Percentiles rank a stretch among this genome's conserved stretches.
Evolutionary conservation across 78 protist genomes (phyloP).

Genomic region (Pigoraptor vietnamica): DNA sequence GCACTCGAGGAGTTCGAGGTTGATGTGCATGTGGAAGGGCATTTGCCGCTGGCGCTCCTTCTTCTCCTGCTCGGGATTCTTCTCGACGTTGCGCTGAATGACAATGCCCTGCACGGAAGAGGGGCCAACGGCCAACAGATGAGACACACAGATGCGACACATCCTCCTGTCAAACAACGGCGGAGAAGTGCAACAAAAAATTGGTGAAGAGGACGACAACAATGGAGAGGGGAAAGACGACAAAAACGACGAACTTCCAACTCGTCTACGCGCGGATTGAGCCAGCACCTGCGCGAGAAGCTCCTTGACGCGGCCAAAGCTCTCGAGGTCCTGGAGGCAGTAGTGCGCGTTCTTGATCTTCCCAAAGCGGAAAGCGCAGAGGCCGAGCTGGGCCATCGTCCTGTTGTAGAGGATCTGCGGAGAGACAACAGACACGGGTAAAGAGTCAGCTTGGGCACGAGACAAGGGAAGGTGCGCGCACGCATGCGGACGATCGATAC

Average conservation of each 20-base stretch:
- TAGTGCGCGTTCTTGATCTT: conserved; percentile 75
- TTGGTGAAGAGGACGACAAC: neutral
- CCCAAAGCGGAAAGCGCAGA: conserved; percentile 89
- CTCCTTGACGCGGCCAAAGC: conserved; percentile 45
- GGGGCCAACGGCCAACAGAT: no score
- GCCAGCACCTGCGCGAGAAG: conserved; percentile 82
- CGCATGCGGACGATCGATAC: neutral
- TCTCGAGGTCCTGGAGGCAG: conserved; percentile 58
- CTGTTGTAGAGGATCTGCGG: conserved; percentile 86
- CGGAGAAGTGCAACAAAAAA: no score
- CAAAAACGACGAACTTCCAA: no score
- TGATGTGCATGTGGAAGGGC: conserved; percentile 95
- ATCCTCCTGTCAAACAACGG: no score
- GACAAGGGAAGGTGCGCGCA: no score
- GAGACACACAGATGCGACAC: no score
- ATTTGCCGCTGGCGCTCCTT: conserved; percentile 62
- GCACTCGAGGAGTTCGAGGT: conserved; percentile 86
- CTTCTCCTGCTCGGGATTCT: conserved; percentile 56
- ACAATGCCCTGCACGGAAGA: conserved; percentile 10
- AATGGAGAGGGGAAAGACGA: neutral
- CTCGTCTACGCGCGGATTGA: no score
- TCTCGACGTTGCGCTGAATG: conserved; percentile 22
- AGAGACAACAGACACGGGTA: neutral
- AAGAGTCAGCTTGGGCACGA: no score
- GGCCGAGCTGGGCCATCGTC: conserved; percentile 89